A percentile compares a stretch with the other conserved stretches of the same genome.
Evolutionary conservation across 78 protist genomes (phyloP).

Genomic region (Trichosphaerium sp.): DNA sequence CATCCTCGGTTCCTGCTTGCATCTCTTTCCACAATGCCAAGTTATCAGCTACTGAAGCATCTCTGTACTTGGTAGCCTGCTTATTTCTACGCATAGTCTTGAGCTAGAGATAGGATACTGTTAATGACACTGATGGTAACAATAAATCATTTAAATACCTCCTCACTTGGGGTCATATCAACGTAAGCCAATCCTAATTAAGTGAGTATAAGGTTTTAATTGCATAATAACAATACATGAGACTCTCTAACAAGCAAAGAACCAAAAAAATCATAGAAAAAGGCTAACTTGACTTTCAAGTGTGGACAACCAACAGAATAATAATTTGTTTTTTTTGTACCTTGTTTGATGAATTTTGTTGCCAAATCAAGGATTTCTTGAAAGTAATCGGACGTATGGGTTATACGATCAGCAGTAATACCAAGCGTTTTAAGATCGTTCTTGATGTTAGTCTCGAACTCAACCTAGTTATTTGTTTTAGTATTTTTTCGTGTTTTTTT

Average conservation of each 20-base stretch:
- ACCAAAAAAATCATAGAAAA: too few relatives aligned
- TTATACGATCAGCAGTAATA: constrained; percentile 19
- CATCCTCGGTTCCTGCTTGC: constrained; percentile 52
- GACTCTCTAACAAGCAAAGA: too few relatives aligned
- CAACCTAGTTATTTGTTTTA: constrained; percentile 6
- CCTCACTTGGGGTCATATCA: constrained; percentile 65
- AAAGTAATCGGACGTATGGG: constrained; percentile 91
- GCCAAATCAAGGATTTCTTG: constrained; percentile 47
- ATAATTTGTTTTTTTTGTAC: too few relatives aligned
- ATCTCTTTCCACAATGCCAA: constrained; percentile 76
- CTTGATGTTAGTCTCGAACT: constrained; percentile 56
- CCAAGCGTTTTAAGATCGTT: constrained; percentile 49
- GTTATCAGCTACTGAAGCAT: constrained; percentile 72
- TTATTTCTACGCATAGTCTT: background rate
- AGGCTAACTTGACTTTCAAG: too few relatives aligned
- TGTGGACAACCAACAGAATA: too few relatives aligned
- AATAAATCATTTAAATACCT: too few relatives aligned
- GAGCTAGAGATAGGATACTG: too few relatives aligned
- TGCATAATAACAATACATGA: too few relatives aligned
- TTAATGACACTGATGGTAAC: too few relatives aligned
- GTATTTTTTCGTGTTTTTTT: constrained; percentile 5
- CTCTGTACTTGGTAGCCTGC: too few relatives aligned
- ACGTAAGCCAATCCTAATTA: constrained; percentile 72
- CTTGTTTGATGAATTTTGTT: too few relatives aligned
- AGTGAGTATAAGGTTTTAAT: too few relatives aligned